phyloP scores from a whole-genome alignment of 2,329 filamentous ascomycete species.

The Hymenoscyphus occultus region DNA sequence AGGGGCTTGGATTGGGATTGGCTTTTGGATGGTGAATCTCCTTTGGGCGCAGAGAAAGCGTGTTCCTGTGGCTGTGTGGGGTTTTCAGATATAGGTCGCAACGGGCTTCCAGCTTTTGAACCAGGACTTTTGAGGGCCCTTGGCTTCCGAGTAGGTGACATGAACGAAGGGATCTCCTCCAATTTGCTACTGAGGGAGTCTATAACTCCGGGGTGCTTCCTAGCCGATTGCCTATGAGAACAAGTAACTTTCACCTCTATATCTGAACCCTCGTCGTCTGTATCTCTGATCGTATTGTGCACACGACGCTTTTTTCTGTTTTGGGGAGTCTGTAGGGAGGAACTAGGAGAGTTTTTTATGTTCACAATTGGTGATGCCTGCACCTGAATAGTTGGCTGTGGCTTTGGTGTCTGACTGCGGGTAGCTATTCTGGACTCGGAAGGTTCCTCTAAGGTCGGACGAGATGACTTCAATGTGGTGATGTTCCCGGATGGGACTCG shows the following conservation, averaged over 20 bases:
- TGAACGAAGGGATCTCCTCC: conserved; percentile 17
- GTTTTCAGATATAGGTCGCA: conserved; percentile 31
- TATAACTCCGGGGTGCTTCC: conserved; percentile 20
- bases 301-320: conserved; percentile 17
- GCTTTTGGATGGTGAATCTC: conserved; percentile 27
- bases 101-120: conserved; percentile 28
- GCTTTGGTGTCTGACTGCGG: conserved; percentile 7
- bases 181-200: conserved; percentile 13
- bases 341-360: conserved; percentile 12
- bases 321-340: conserved; percentile 17
- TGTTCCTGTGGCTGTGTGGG: conserved; percentile 24
- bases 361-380: conserved; percentile 26
- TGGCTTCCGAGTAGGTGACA: conserved; percentile 10
- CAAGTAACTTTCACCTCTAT: conserved; percentile 19
- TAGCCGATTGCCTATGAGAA: conserved; percentile 20
- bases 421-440: conserved; percentile 3
- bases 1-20: conserved; percentile 12
- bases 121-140: conserved; percentile 15
- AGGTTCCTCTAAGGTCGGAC: neutral
- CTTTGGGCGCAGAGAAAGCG: conserved; percentile 26
- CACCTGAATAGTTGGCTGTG: conserved; percentile 24
- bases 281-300: conserved; percentile 31
- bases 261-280: conserved; percentile 34
- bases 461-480: conserved; percentile 7
- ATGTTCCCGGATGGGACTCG: conserved; percentile 23